Evolutionary conservation across 2,329 filamentous ascomycete species (phyloP), one percentile per base, ranked within the genome.

Genomic region (Pseudogymnoascus sp.): DNA sequence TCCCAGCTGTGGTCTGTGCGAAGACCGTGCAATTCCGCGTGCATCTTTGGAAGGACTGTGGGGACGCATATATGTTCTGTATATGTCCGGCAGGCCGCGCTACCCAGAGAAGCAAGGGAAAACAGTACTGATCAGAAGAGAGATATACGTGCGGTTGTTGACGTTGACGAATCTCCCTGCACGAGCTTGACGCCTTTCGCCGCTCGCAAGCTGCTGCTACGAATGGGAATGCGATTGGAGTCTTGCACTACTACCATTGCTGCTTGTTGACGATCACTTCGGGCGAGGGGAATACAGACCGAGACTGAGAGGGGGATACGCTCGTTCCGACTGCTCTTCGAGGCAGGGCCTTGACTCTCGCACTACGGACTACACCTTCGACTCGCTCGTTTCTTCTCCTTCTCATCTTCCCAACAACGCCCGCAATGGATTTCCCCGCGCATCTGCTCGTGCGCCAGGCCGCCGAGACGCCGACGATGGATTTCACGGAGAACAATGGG

Each of bases 401-500:
- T 33, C 46, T 56, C 21, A 11, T 46, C 26, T 26, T 19, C n/a
- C 2, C n/a, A 33, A 56, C n/a, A 33, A 33, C n/a, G 5, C 10
- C 10, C 10, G 7, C 11, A 9, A 56, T 56, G 29, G 46, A 56
- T 2, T 56, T 56, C n/a, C 26, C 46, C 46, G 2, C 29, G n/a
- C 26, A 53, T 26, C 26, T 53, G 9, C 46, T 53, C n/a, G 26
- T 56, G 4, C 46, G 26, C 26, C 46, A 53, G 46, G 46, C 46
- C 46, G n/a, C 29, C 46, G 46, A 13, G n/a, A 13, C 26, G 26
- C 23, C 46, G 29, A 19, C 26, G n/a, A 29, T 46, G 13, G 65
- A 68, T 62, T 69, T 71, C 26, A 69, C 70, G n/a, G 74, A 69
- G 62, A 74, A 68, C 42, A 76, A 77, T 64, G 71, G 71, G 9